Percentiles rank a stretch among this genome's conserved stretches.
Evolutionary conservation across 179 eudicot species (phyloP).

Genomic region (Sideroxylon spinosum): DNA sequence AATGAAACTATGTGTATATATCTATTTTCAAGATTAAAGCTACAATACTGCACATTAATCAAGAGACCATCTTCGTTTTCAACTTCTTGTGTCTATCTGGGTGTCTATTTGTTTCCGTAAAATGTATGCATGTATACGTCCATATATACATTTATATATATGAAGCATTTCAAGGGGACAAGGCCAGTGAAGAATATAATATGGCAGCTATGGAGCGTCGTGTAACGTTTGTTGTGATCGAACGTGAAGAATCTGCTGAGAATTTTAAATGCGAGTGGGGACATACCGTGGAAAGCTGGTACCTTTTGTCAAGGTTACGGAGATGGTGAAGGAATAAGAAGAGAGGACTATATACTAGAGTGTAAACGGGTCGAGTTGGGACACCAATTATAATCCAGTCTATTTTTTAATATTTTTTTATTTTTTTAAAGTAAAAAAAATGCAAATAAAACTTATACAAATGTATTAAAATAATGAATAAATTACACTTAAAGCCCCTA

Average conservation of each 20-base stretch:
- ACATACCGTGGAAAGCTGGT: constrained; percentile 10
- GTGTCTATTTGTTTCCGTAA: background rate
- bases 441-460: no score
- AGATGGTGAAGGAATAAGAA: background rate
- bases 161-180: background rate
- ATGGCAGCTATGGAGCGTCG: background rate
- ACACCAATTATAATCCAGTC: no score
- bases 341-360: no score
- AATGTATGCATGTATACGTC: background rate
- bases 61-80: background rate
- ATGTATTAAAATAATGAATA: no score
- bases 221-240: background rate
- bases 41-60: background rate
- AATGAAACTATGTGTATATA: background rate
- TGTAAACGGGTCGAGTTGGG: no score
- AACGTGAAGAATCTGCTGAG: constrained; percentile 8
- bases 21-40: background rate
- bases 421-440: no score
- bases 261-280: background rate
- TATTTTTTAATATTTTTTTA: no score
- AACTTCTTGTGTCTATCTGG: background rate
- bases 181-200: background rate
- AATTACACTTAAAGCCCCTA: no score
- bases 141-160: background rate
- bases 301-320: no score